Evolutionary conservation across 2,329 filamentous ascomycete species (phyloP).

Genomic region (Fusarium pseudograminearum): DNA sequence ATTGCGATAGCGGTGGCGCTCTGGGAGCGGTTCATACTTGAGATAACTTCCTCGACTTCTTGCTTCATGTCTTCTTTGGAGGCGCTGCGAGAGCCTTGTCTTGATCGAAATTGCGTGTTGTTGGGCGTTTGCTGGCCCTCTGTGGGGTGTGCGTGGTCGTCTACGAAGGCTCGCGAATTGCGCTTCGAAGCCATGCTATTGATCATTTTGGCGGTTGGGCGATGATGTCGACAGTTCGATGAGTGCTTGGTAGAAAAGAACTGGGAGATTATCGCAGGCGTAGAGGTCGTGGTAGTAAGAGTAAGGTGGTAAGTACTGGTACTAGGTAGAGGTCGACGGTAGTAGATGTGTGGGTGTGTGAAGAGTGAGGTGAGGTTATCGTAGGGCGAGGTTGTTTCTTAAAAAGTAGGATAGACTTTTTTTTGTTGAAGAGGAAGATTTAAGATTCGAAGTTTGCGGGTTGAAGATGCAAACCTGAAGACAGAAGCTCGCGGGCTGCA

Average conservation of each 20-base stretch:
- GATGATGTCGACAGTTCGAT: neutral
- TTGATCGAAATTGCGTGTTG: conserved; percentile 45
- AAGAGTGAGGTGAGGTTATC: conserved; percentile 11
- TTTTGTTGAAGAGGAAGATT: neutral
- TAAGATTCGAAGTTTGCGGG: conserved; percentile 17
- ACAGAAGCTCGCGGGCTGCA: conserved; percentile 43
- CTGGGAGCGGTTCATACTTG: conserved; percentile 34
- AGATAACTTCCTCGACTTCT: conserved; percentile 46
- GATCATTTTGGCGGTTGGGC: neutral
- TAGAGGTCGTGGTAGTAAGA: conserved; percentile 1
- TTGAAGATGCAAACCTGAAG: conserved; percentile 36
- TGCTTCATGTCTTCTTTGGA: conserved; percentile 47
- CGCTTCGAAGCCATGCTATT: conserved; percentile 43
- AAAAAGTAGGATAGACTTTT: conserved; percentile 19
- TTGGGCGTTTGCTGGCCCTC: conserved; percentile 26
- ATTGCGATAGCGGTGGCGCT: conserved; percentile 21
- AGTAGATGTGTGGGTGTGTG: conserved; percentile 20
- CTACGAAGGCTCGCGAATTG: conserved; percentile 39
- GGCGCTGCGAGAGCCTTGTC: conserved; percentile 49
- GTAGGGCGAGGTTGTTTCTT: conserved; percentile 14
- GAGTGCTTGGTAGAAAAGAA: neutral
- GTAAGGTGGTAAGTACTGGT: neutral
- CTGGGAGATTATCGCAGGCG: neutral
- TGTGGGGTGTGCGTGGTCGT: conserved; percentile 28
- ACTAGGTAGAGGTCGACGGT: conserved; percentile 4